Evolutionary conservation across 306 rosid species (phyloP).

Genomic region (Cucurbita moschata): DNA sequence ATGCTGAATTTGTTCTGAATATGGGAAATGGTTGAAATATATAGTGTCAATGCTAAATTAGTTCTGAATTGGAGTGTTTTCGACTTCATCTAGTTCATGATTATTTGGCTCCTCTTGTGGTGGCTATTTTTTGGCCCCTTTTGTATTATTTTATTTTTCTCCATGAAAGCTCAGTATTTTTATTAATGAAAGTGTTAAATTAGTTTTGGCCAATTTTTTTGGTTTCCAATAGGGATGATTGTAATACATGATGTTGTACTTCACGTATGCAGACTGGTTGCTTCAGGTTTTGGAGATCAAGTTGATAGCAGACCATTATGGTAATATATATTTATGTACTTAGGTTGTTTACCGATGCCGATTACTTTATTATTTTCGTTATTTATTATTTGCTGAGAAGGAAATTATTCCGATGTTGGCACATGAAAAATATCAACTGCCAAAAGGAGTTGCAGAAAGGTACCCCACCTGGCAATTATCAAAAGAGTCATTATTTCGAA

Average conservation of each 20-base stretch:
- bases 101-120: background rate
- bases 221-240: background rate
- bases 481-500: background rate
- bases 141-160: background rate
- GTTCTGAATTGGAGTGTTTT: background rate
- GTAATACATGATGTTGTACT: background rate
- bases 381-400: background rate
- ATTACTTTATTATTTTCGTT: background rate
- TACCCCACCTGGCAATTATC: background rate
- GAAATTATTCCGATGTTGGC: background rate
- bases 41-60: background rate
- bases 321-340: background rate
- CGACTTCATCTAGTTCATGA: background rate
- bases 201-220: background rate
- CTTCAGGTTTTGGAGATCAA: slow-evolving; percentile 1
- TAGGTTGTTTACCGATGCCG: background rate
- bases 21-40: background rate
- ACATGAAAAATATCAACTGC: background rate
- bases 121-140: background rate
- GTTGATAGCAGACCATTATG: background rate
- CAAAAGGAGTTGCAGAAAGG: background rate
- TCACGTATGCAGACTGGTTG: background rate
- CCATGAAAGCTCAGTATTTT: background rate
- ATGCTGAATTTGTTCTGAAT: background rate
- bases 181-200: background rate